Base-by-base conservation (phyloP, 768 basidiomycete species). In the Hypholoma fasciculare region DNA sequence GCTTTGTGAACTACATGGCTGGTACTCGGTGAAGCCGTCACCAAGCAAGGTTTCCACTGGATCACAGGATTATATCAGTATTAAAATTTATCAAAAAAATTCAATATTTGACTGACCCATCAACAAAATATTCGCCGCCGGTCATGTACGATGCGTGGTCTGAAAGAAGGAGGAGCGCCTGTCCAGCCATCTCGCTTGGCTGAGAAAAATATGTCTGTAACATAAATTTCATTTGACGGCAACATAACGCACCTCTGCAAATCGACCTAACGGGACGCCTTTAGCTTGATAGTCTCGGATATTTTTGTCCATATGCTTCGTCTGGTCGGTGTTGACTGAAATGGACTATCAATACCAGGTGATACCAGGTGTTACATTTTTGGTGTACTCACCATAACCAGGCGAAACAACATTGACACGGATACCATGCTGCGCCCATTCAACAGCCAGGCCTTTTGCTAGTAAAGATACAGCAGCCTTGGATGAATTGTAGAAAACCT, bases 381-480 rank as follows among this genome's bases (percentile, higher is more conserved):
- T 42, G 16, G 57, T 51, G 16, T 6, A 73, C 77, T 63, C 54
- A 77, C 77, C 75, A 52, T 88, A 88, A 17, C 87, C 87, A 0
- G 87, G 87, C 8, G 82, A 84, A 17, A 89, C 58, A 0, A 81
- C 76, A 65, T 89, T 89, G 1, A 85, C 84, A 7, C 84, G 74
- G 48, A 89, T 87, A 6, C 66, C 68, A 50, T 76, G 59, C 20
- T 68, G 62, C 0, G 83, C 82, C 86, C 87, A 88, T 67, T 89
- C 87, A 0, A 83, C 78, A 3, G 87, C 87, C 6, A 88, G 74
- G 1, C 80, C 83, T 61, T 81, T 85, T 1, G 75, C 68, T 4
- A 88, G 72, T 57, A 80, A 80, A 11, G 82, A 80, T 0, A 86
- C 85, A 6, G 86, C 87, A 0, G 82, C 86, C 70, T 88, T 89